Evolutionary conservation across 768 basidiomycete genomes (phyloP).

Genomic region (Xerocomus brunneocitrinus): DNA sequence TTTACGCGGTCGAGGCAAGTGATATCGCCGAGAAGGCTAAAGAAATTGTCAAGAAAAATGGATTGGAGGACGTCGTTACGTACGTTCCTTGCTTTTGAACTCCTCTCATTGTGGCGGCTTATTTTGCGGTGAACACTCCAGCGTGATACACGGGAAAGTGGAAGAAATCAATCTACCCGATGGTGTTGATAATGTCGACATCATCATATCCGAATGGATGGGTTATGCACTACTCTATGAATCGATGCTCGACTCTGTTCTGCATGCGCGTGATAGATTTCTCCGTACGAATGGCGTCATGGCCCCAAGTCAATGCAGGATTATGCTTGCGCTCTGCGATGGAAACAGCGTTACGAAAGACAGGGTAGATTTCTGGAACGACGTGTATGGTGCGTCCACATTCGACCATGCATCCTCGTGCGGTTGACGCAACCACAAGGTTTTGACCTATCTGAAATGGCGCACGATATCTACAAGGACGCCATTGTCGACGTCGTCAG

Average conservation of each 20-base stretch:
- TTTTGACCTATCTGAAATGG: constrained; percentile 86
- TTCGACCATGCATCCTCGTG: background rate
- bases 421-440: constrained; percentile 42
- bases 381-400: constrained; percentile 70
- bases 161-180: constrained; percentile 82
- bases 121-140: constrained; percentile 22
- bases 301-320: constrained; percentile 85
- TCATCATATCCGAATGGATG: constrained; percentile 99
- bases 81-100: constrained; percentile 25
- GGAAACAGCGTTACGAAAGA: constrained; percentile 72
- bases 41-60: constrained; percentile 75
- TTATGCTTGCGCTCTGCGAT: constrained; percentile 81
- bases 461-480: constrained; percentile 66
- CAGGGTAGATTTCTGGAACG: constrained; percentile 84
- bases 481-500: constrained; percentile 80
- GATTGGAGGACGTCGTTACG: constrained; percentile 67
- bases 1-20: constrained; percentile 90
- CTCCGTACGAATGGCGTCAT: constrained; percentile 69
- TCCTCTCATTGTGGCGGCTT: background rate
- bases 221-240: constrained; percentile 89
- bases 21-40: constrained; percentile 73
- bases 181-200: constrained; percentile 72
- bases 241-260: constrained; percentile 95
- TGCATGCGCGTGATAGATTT: constrained; percentile 84
- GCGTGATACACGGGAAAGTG: constrained; percentile 85